phyloP scores from a whole-genome alignment of 805 yeast genomes.

The Saccharomycopsis sp. region DNA sequence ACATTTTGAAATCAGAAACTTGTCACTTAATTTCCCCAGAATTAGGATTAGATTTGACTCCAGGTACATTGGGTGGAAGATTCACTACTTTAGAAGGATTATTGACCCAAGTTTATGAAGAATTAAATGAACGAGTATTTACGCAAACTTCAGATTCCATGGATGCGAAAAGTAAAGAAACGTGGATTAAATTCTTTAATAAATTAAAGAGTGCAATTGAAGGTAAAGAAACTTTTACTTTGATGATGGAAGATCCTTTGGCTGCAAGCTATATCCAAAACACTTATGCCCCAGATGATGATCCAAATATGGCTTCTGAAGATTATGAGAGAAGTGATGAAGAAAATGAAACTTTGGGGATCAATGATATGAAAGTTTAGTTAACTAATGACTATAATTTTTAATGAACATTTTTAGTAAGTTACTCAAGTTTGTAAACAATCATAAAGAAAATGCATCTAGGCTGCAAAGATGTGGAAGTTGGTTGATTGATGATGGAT shows the following conservation, averaged over 20 bases:
- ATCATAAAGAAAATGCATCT: no score
- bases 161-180: slow-evolving; percentile 64
- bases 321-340: slow-evolving; percentile 83
- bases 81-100: slow-evolving; percentile 96
- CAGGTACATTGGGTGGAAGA: slow-evolving; percentile 97
- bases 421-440: no score
- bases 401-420: no score
- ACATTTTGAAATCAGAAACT: slow-evolving; percentile 87
- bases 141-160: slow-evolving; percentile 84
- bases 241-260: slow-evolving; percentile 86
- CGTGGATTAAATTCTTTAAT: slow-evolving; percentile 76
- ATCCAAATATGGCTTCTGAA: slow-evolving; percentile 89
- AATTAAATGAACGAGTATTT: slow-evolving; percentile 75
- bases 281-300: slow-evolving; percentile 97
- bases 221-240: slow-evolving; percentile 76
- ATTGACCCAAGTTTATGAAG: slow-evolving; percentile 79
- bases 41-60: slow-evolving; percentile 77
- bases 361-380: slow-evolving; percentile 35
- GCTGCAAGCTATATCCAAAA: slow-evolving; percentile 95
- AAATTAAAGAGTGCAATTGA: slow-evolving; percentile 66
- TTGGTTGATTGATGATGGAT: no score
- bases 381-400: no score
- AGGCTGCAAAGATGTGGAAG: no score
- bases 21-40: slow-evolving; percentile 84
- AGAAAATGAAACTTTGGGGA: slow-evolving; percentile 88